phyloP scores from a whole-genome alignment of 2,329 filamentous ascomycete species.

The Aspergillus pseudoviridinutans region DNA sequence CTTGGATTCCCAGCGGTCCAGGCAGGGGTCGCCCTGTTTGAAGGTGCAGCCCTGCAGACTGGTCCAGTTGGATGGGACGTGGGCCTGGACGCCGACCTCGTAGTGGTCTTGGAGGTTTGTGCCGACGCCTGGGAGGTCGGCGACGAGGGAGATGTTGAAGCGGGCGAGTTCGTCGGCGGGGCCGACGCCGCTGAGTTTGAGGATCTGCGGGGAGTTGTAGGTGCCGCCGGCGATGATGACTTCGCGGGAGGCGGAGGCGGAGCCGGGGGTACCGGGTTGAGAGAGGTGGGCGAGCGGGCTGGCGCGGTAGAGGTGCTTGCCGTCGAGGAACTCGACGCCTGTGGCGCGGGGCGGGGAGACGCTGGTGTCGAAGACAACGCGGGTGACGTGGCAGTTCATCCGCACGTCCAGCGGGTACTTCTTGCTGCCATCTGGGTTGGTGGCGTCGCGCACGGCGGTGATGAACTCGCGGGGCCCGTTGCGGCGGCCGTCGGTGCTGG shows the following conservation, averaged over 20 bases:
- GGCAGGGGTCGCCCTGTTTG: slow-evolving; percentile 37
- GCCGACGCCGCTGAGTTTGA: slow-evolving; percentile 63
- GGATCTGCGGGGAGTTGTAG: slow-evolving; percentile 62
- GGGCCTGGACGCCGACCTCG: slow-evolving; percentile 21
- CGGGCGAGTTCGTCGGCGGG: slow-evolving; percentile 50
- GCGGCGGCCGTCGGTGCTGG: slow-evolving; percentile 31
- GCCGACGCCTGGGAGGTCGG: slow-evolving; percentile 60
- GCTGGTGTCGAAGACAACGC: slow-evolving; percentile 41
- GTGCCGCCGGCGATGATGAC: slow-evolving; percentile 51
- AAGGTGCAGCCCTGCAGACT: slow-evolving; percentile 33
- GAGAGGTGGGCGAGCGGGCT: slow-evolving; percentile 33
- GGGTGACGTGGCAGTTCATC: slow-evolving; percentile 46
- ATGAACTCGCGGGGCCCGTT: slow-evolving; percentile 42
- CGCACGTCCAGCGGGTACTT: slow-evolving; percentile 56
- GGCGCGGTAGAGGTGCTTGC: slow-evolving; percentile 46
- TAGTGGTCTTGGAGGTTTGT: slow-evolving; percentile 60
- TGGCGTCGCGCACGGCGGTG: slow-evolving; percentile 22
- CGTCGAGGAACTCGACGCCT: slow-evolving; percentile 50
- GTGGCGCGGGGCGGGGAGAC: slow-evolving; percentile 40
- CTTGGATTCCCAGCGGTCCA: slow-evolving; percentile 39
- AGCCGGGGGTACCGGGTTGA: slow-evolving; percentile 34
- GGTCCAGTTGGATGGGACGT: slow-evolving; percentile 40
- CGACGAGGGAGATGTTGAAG: slow-evolving; percentile 52
- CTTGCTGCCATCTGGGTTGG: slow-evolving; percentile 20
- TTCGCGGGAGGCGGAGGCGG: slow-evolving; percentile 42